These are phyloP conservation scores for Friedmanniomyces simplex DNA, from an alignment of 495 filamentous ascomycete species.

Conservation along the genomic window DNA sequence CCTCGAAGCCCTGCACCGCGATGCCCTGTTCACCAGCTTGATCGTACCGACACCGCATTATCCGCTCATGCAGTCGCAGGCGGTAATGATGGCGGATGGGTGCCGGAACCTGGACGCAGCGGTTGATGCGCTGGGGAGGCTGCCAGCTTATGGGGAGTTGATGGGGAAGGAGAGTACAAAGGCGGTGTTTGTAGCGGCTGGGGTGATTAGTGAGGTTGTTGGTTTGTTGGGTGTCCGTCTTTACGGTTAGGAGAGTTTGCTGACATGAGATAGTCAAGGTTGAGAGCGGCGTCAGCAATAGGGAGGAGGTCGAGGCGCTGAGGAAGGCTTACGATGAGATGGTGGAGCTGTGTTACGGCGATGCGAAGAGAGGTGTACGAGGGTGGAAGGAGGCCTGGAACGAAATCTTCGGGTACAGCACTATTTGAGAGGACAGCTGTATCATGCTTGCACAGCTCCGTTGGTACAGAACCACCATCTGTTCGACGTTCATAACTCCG, in stretches of 20 bases:
- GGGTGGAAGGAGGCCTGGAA: conserved; percentile 7
- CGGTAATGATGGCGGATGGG: background rate
- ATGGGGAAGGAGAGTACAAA: background rate
- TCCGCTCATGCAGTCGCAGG: background rate
- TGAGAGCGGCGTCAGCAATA: background rate
- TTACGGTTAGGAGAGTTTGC: background rate
- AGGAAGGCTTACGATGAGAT: conserved; percentile 3
- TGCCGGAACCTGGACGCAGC: background rate
- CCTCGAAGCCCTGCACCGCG: conserved; percentile 4
- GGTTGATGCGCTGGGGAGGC: background rate
- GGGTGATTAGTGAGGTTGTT: background rate
- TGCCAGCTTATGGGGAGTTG: background rate
- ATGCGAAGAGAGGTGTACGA: background rate
- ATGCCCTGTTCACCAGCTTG: background rate
- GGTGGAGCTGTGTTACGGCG: conserved; percentile 6
- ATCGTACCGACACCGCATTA: background rate
- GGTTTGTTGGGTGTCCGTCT: background rate
- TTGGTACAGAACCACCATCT: no score
- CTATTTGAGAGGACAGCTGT: background rate
- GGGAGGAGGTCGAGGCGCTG: background rate
- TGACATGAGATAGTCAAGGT: background rate
- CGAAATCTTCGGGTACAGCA: background rate
- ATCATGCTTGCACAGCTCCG: no score
- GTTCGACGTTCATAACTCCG: no score
- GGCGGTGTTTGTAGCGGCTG: background rate